phyloP scores from a whole-genome alignment of 2,329 filamentous ascomycete genomes.

The Colletotrichum sojae region DNA sequence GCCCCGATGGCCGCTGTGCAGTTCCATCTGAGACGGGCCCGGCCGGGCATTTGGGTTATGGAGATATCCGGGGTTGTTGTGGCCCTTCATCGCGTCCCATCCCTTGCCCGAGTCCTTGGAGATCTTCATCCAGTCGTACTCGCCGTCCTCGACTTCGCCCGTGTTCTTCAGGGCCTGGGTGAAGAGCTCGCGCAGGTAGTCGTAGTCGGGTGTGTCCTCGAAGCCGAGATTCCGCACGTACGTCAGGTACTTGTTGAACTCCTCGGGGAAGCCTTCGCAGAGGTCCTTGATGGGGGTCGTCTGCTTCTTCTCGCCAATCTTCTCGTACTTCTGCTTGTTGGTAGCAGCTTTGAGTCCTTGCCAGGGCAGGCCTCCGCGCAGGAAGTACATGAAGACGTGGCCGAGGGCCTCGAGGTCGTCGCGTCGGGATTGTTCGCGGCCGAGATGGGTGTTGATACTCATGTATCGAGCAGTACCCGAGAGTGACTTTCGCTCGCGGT shows the following conservation, averaged over 20 bases:
- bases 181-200: slow-evolving; percentile 96
- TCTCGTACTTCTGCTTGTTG: slow-evolving; percentile 98
- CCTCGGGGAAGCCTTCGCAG: slow-evolving; percentile 95
- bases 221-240: slow-evolving; percentile 99
- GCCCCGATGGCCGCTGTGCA: slow-evolving; percentile 80
- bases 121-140: slow-evolving; percentile 99
- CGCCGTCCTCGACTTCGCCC: slow-evolving; percentile 95
- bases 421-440: slow-evolving; percentile 93
- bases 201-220: slow-evolving; percentile 98
- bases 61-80: slow-evolving; percentile 76
- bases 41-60: slow-evolving; percentile 85
- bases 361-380: slow-evolving; percentile 80
- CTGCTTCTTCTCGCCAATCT: slow-evolving; percentile 99
- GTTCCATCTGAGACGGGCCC: slow-evolving; percentile 86
- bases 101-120: slow-evolving; percentile 87
- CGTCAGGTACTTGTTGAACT: slow-evolving; percentile 97
- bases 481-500: slow-evolving; percentile 95
- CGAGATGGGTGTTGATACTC: slow-evolving; percentile 99
- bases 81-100: slow-evolving; percentile 82
- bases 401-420: slow-evolving; percentile 93
- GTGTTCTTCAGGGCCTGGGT: slow-evolving; percentile 95
- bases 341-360: slow-evolving; percentile 81
- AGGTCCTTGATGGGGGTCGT: slow-evolving; percentile 97
- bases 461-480: slow-evolving; percentile 98
- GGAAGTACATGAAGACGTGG: slow-evolving; percentile 82